Evolutionary conservation across 306 rosid species (phyloP).

Genomic region (Cucurbita maxima): DNA sequence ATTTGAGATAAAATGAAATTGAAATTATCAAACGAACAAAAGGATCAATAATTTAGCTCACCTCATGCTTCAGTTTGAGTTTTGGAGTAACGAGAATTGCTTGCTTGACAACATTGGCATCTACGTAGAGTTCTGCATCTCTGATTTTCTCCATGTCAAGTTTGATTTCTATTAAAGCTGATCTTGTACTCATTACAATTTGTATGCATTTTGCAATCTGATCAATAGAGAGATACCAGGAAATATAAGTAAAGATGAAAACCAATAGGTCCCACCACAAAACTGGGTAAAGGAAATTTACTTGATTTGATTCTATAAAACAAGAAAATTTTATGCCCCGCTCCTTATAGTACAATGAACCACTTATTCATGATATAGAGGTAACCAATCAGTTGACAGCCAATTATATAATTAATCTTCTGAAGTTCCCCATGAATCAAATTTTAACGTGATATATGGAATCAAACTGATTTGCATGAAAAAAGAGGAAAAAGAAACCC

Average conservation of each 20-base stretch:
- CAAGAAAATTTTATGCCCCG: background rate
- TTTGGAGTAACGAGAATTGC: slow-evolving; percentile 56
- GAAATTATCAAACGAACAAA: slow-evolving; percentile 8
- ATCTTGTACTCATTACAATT: slow-evolving; percentile 37
- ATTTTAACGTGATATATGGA: background rate
- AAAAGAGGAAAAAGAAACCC: background rate
- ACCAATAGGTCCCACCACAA: background rate
- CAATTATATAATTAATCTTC: background rate
- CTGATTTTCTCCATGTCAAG: slow-evolving; percentile 62
- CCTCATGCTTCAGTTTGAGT: slow-evolving; percentile 70
- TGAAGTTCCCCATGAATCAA: background rate
- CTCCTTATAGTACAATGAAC: background rate
- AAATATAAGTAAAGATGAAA: slow-evolving; percentile 4
- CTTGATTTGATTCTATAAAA: background rate
- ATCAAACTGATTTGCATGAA: background rate
- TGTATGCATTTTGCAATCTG: slow-evolving; percentile 75
- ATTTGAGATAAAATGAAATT: slow-evolving; percentile 13
- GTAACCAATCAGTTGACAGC: background rate
- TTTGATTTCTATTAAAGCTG: slow-evolving; percentile 37
- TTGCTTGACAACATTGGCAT: slow-evolving; percentile 58
- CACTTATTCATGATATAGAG: background rate
- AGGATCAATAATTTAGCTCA: slow-evolving; percentile 10
- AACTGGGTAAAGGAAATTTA: background rate
- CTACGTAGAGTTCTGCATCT: slow-evolving; percentile 47
- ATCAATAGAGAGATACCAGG: background rate